These are phyloP conservation scores for Dictyostelium firmibasis DNA, from an alignment of 78 protist genomes.

Conservation along the genomic window DNA sequence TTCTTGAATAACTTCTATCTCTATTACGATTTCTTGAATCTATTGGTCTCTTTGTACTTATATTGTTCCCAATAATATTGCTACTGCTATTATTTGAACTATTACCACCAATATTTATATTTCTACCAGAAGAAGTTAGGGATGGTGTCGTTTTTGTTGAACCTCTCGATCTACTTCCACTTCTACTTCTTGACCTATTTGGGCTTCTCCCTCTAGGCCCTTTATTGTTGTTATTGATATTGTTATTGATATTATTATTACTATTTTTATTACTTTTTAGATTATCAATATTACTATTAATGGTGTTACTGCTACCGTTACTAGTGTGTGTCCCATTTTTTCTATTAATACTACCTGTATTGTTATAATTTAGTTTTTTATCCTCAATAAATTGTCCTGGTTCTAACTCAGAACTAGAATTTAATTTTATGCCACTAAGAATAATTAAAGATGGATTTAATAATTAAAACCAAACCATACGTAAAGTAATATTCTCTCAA, in stretches of 20 bases:
- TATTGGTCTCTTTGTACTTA: not conserved
- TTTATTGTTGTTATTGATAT: not conserved
- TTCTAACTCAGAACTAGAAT: not conserved
- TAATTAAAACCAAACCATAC: not conserved
- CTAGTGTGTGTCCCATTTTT: not conserved
- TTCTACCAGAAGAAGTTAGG: not conserved
- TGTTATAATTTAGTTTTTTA: not conserved
- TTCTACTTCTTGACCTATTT: not conserved
- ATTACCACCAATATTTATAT: not conserved
- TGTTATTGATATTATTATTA: not conserved
- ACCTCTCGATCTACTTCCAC: not conserved
- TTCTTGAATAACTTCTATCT: not conserved
- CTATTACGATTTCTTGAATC: not conserved
- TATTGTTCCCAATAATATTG: not conserved
- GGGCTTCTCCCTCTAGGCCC: slow-evolving; percentile 21
- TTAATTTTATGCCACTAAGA: not conserved
- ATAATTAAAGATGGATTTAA: not conserved
- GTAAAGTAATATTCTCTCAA: no score
- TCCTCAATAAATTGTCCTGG: slow-evolving; percentile 2
- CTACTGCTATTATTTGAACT: no score
- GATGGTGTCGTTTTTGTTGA: not conserved
- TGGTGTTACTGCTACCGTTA: not conserved
- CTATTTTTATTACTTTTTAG: not conserved
- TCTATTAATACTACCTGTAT: not conserved
- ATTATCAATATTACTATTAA: not conserved